Percentiles rank a stretch among this genome's conserved stretches.
Conservation (phyloP, 2,329 filamentous ascomycete genomes). For the Pseudogymnoascus sp. region DNA sequence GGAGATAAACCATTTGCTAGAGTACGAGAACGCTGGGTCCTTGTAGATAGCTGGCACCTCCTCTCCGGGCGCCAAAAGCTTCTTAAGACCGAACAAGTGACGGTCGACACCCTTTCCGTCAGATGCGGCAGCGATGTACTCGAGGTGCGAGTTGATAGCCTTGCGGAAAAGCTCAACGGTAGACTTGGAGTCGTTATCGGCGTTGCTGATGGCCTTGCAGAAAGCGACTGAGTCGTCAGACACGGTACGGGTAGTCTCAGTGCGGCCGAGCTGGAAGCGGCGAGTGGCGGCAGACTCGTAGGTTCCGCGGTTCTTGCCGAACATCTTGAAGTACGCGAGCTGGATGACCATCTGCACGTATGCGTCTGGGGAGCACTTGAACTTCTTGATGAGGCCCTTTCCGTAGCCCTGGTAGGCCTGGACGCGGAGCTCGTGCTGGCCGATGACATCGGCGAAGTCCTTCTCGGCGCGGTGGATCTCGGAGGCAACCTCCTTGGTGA, state of each 20-base stretch:
- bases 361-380: constrained; percentile 94
- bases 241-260: constrained; percentile 88
- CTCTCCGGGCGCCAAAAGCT: constrained; percentile 72
- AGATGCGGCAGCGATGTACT: constrained; percentile 83
- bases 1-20: constrained; percentile 79
- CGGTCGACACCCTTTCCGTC: constrained; percentile 93
- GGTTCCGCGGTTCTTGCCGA: constrained; percentile 92
- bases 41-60: constrained; percentile 74
- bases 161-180: constrained; percentile 70
- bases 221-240: constrained; percentile 88
- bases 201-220: constrained; percentile 77
- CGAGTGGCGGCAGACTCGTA: constrained; percentile 95
- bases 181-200: constrained; percentile 52
- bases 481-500: constrained; percentile 63
- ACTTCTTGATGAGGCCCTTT: constrained; percentile 98
- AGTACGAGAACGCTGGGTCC: constrained; percentile 81
- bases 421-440: constrained; percentile 81
- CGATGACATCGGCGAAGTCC: constrained; percentile 76
- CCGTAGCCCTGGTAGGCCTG: constrained; percentile 97
- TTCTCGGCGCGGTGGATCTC: constrained; percentile 71
- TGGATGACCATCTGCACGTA: constrained; percentile 99
- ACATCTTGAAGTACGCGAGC: constrained; percentile 97
- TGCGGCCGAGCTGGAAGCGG: constrained; percentile 92
- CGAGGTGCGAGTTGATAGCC: constrained; percentile 72
- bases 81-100: constrained; percentile 96